phyloP scores from a whole-genome alignment of 192 early-diverging fungal genomes.

The Gamsiella multidivaricata region DNA sequence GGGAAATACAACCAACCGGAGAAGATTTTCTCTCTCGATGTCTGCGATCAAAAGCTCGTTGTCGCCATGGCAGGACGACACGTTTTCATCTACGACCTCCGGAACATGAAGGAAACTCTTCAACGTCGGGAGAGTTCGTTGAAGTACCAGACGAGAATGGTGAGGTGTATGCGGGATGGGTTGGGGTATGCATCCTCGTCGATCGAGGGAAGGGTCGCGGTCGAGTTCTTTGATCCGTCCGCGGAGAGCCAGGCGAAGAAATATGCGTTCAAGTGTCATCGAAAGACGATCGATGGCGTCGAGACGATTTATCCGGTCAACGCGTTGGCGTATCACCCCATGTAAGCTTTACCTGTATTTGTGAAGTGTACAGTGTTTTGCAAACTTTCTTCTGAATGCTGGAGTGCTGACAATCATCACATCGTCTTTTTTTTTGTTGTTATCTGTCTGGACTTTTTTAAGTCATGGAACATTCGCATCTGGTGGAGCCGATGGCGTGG shows the following conservation, averaged over 20 bases:
- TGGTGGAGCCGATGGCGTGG: constrained; percentile 92
- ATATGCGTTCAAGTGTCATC: constrained; percentile 98
- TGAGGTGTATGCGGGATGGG: constrained; percentile 89
- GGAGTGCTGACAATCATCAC: background rate
- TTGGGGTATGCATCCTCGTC: constrained; percentile 89
- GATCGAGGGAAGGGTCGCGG: constrained; percentile 94
- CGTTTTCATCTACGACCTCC: constrained; percentile 86
- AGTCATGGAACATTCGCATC: constrained; percentile 95
- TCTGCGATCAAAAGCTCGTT: constrained; percentile 74
- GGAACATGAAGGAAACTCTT: constrained; percentile 80
- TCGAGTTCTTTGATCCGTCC: constrained; percentile 89
- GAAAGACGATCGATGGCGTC: constrained; percentile 77
- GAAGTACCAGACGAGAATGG: constrained; percentile 89
- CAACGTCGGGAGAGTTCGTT: constrained; percentile 81
- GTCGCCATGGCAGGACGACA: constrained; percentile 85
- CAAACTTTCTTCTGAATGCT: background rate
- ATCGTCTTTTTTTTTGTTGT: constrained; percentile 16
- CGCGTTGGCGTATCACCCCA: constrained; percentile 91
- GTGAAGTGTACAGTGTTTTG: too few species aligned
- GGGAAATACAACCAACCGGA: constrained; percentile 68
- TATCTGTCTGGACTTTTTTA: background rate
- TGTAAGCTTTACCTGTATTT: too few species aligned
- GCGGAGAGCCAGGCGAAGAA: constrained; percentile 78
- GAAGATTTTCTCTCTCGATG: constrained; percentile 90
- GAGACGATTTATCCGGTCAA: constrained; percentile 95